Evolutionary conservation across 2,329 filamentous ascomycete species (phyloP), one percentile per base, ranked within the genome.

Genomic region (Hypoxylon sp.): DNA sequence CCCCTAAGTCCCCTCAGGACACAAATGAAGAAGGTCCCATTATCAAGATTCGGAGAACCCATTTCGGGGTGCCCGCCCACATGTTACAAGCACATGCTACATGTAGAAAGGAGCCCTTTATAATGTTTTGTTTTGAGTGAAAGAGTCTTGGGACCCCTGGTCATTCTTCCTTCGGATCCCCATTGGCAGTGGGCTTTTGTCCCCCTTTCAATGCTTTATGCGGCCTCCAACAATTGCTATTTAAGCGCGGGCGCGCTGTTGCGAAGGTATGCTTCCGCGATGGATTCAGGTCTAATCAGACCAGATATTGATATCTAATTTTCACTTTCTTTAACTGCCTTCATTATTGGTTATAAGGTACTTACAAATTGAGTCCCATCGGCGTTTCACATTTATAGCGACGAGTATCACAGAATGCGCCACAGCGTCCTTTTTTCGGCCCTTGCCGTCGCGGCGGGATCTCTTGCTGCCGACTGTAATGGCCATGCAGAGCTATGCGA

Each of bases 401-500:
- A 60, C 43, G 11, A 61, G n/a, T 46, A 59, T 55, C 16, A 34
- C 66, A 68, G 9, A 23, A 73, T 73, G 71, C 65, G 65, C 29
- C 25, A 30, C 14, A 56, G 30, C 9, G 34, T 61, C 37, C 32
- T 52, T 25, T 29, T 75, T 14, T 60, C 71, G 14, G 51, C 64
- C 25, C 66, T 75, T 14, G 68, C 69, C 37, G 48, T 74, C 6
- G 71, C 61, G n/a, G 69, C 70, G 29, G 66, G 63, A 47, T 61
- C 69, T 5, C 45, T 63, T 2, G 74, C 67, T 1, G 68, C 70
- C 41, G 65, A 73, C 68, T 91, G 88, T 79, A 91, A 91, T 73
- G 87, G 87, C 65, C 80, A 83, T 56, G 71, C 83, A 1, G 81
- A 82, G 39, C 84, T 87, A 58, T 91, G 88, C 77, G 74, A 76